phyloP scores from a whole-genome alignment of 805 yeast species.

The Saccharomycopsis capsularis region DNA sequence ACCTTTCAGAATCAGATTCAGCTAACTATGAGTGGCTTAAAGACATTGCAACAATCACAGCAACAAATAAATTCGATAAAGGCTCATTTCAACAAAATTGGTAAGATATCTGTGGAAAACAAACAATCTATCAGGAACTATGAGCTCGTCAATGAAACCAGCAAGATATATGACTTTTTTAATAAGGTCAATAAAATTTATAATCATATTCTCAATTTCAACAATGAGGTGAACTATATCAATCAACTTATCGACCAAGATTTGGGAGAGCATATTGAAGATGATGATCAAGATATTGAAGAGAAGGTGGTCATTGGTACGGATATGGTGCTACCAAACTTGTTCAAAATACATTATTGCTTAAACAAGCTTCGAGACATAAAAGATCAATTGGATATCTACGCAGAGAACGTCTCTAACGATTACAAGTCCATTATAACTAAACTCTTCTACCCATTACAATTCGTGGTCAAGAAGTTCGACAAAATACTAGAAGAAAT shows the following conservation, averaged over 20 bases:
- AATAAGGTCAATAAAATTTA: slow-evolving; percentile 61
- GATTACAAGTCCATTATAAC: slow-evolving; percentile 65
- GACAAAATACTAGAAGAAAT: slow-evolving; percentile 57
- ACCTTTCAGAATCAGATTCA: slow-evolving; percentile 62
- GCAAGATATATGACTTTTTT: slow-evolving; percentile 65
- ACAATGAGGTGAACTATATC: slow-evolving; percentile 42
- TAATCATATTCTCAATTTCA: slow-evolving; percentile 52
- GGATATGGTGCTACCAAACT: slow-evolving; percentile 43
- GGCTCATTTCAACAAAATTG: slow-evolving; percentile 38
- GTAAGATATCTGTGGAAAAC: slow-evolving; percentile 46
- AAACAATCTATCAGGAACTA: slow-evolving; percentile 57
- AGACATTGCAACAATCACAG: slow-evolving; percentile 33
- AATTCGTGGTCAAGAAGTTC: slow-evolving; percentile 45
- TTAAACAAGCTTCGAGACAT: slow-evolving; percentile 70
- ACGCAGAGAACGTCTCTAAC: slow-evolving; percentile 41
- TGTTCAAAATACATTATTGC: slow-evolving; percentile 62
- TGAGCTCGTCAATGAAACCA: slow-evolving; percentile 59
- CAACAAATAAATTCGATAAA: slow-evolving; percentile 45
- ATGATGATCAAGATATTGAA: slow-evolving; percentile 27
- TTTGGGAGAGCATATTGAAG: slow-evolving; percentile 10
- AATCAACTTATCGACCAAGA: slow-evolving; percentile 47
- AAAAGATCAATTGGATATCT: slow-evolving; percentile 60
- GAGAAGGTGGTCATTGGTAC: slow-evolving; percentile 25
- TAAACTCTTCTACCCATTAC: slow-evolving; percentile 47
- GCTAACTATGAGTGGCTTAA: slow-evolving; percentile 40